Percentiles rank a stretch among this genome's conserved stretches.
Conservation (phyloP, 805 yeast genomes). For the Ogataea zsoltii region DNA sequence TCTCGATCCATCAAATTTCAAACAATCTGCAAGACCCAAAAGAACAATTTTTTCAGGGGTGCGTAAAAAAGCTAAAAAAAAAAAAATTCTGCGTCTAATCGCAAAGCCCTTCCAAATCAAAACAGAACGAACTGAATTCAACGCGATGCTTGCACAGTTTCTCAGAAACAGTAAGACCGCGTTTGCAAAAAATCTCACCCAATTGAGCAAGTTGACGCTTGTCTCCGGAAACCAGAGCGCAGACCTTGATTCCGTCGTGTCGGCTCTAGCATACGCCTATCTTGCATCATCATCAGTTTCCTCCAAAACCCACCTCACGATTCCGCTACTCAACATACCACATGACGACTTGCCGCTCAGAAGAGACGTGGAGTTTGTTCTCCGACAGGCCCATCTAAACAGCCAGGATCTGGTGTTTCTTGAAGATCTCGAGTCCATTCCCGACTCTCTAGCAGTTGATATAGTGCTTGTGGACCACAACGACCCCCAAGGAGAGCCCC, state of each 20-base stretch:
- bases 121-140: neutral
- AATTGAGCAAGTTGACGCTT: slow-evolving; percentile 27
- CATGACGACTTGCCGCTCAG: slow-evolving; percentile 65
- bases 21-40: neutral
- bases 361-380: slow-evolving; percentile 64
- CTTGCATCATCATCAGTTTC: slow-evolving; percentile 35
- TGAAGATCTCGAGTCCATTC: slow-evolving; percentile 57
- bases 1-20: neutral
- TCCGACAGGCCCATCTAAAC: slow-evolving; percentile 48
- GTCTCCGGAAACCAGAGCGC: slow-evolving; percentile 87
- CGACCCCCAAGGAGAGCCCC: slow-evolving; percentile 51
- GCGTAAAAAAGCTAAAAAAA: neutral
- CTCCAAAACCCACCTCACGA: slow-evolving; percentile 27
- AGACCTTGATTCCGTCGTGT: slow-evolving; percentile 83
- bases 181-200: slow-evolving; percentile 2
- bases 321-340: slow-evolving; percentile 81
- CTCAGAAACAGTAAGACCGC: neutral
- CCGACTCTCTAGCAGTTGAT: slow-evolving; percentile 28
- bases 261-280: slow-evolving; percentile 73
- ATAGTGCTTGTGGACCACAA: slow-evolving; percentile 85
- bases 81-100: neutral
- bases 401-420: slow-evolving; percentile 54
- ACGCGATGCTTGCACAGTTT: neutral
- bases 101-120: too few species aligned
- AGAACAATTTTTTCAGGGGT: slow-evolving; percentile 3